phyloP scores from a whole-genome alignment of 805 yeast genomes.

The Candida patagonica region DNA sequence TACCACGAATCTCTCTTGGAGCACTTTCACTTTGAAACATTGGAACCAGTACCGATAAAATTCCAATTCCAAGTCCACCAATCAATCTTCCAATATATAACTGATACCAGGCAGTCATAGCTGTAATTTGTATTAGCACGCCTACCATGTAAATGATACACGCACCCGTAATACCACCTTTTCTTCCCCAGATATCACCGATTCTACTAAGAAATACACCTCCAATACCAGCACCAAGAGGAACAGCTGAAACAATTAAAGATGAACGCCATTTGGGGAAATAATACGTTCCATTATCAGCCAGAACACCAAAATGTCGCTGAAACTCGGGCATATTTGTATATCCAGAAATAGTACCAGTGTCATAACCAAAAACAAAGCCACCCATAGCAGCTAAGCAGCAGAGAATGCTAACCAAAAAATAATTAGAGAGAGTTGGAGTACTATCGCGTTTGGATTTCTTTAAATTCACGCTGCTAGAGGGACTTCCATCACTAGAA shows the following conservation, averaged over 20 bases:
- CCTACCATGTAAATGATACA: slow-evolving; percentile 45
- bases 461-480: too few relatives aligned
- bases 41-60: slow-evolving; percentile 66
- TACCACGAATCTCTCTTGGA: slow-evolving; percentile 74
- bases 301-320: slow-evolving; percentile 38
- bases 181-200: slow-evolving; percentile 39
- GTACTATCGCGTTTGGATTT: not conserved
- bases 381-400: slow-evolving; percentile 54
- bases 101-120: slow-evolving; percentile 33
- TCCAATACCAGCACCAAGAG: slow-evolving; percentile 64
- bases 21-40: slow-evolving; percentile 72
- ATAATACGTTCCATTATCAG: slow-evolving; percentile 27
- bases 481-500: too few relatives aligned
- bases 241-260: slow-evolving; percentile 57
- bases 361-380: slow-evolving; percentile 58
- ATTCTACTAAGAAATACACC: slow-evolving; percentile 53
- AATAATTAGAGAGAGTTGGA: slow-evolving; percentile 4
- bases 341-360: slow-evolving; percentile 60
- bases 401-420: slow-evolving; percentile 31
- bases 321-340: slow-evolving; percentile 48
- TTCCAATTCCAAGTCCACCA: slow-evolving; percentile 74
- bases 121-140: slow-evolving; percentile 38
- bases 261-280: slow-evolving; percentile 50
- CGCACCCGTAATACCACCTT: slow-evolving; percentile 30
- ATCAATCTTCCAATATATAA: slow-evolving; percentile 60